Conservation (phyloP, 2,329 filamentous ascomycete genomes). For the Sclerotinia trifoliorum region DNA sequence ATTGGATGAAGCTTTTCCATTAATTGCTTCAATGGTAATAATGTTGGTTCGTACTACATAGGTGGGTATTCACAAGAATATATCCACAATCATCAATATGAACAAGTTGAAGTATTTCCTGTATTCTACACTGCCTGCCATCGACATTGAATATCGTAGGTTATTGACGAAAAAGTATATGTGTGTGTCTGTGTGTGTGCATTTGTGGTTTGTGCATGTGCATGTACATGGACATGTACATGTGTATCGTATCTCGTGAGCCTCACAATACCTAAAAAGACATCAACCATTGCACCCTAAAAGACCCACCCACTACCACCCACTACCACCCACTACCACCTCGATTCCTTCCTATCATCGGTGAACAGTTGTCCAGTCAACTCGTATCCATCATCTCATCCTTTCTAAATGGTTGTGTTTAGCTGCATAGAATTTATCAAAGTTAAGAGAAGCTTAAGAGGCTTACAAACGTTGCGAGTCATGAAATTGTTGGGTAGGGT, state of each 20-base stretch:
- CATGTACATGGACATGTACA: no score
- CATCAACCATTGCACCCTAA: background rate
- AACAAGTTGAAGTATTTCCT: no score
- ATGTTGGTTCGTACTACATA: no score
- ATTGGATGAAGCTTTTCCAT: no score
- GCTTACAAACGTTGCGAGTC: background rate
- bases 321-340: background rate
- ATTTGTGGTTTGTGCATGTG: no score
- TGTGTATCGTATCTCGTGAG: conserved; percentile 11
- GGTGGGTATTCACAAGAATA: no score
- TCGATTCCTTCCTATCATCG: conserved; percentile 18
- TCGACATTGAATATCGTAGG: background rate
- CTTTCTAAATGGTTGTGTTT: background rate
- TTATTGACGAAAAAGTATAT: background rate
- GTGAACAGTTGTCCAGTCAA: conserved; percentile 22
- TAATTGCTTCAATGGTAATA: no score
- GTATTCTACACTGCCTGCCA: background rate
- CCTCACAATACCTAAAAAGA: background rate
- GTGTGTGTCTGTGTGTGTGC: background rate
- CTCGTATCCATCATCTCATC: background rate
- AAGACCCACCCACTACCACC: background rate
- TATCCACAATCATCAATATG: no score
- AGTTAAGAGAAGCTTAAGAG: conserved; percentile 6
- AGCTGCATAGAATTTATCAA: background rate
- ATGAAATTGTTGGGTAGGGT: background rate